phyloP scores from a whole-genome alignment of 805 yeast genomes.

The Candida suzukii region DNA sequence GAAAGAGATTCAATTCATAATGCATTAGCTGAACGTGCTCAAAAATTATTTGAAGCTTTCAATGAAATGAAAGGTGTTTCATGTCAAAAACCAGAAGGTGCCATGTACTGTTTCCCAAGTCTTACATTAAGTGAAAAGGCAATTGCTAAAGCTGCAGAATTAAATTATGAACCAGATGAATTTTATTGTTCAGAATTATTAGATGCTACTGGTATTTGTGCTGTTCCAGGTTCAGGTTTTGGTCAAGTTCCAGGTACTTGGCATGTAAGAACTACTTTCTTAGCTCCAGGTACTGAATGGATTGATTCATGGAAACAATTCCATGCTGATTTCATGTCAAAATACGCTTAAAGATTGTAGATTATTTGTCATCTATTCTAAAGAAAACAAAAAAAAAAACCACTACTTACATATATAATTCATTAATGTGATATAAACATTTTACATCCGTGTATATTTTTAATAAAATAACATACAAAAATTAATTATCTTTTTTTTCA shows the following conservation, averaged over 20 bases:
- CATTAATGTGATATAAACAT: no score
- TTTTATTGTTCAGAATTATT: constrained; percentile 80
- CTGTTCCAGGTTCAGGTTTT: constrained; percentile 96
- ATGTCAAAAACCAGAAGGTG: constrained; percentile 92
- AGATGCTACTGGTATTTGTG: constrained; percentile 89
- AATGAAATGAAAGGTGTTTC: constrained; percentile 69
- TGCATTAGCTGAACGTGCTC: constrained; percentile 59
- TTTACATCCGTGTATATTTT: no score
- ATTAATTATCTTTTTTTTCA: constrained; percentile 6
- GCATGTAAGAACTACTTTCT: constrained; percentile 93
- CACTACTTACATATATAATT: neutral
- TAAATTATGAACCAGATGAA: constrained; percentile 68
- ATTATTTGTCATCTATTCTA: neutral
- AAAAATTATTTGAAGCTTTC: constrained; percentile 62
- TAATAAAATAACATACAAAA: no score
- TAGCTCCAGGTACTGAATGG: constrained; percentile 94
- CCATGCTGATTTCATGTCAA: constrained; percentile 63
- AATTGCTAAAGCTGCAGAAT: constrained; percentile 48
- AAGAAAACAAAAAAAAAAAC: neutral
- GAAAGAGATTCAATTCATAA: constrained; percentile 61
- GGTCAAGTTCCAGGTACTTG: constrained; percentile 87
- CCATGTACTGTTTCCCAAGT: constrained; percentile 93
- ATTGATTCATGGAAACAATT: constrained; percentile 70
- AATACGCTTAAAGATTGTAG: constrained; percentile 28
- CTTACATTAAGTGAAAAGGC: constrained; percentile 61